Base-by-base conservation (phyloP, 352 stramenopile genomes). In the Globisporangium polare region DNA sequence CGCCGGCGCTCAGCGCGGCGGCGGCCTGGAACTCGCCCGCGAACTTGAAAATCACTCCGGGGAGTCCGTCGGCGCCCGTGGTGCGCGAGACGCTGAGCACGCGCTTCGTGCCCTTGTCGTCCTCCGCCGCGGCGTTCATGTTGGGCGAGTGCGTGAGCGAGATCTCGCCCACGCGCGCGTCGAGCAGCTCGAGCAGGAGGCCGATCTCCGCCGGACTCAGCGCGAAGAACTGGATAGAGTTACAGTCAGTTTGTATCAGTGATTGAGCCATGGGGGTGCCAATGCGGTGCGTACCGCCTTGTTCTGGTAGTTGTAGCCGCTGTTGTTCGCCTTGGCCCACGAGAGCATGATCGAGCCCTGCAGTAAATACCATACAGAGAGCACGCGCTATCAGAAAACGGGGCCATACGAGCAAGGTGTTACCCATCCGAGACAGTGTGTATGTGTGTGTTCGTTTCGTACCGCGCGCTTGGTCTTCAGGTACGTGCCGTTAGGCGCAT, bases 311-410 rank as follows among this genome's bases (percentile, higher is more conserved):
- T 84, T 82, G 66, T 93, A 92, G 58, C 82, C 77, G 7, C 67
- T 78, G 63, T 85, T 81, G 24, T 68, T 86, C 42, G 80, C 69
- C 56, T 85, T 87, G 22, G 83, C 85, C 86, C 86, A 94, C 59
- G 80, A 92, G 43, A 94, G 63, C 80, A 94, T 90, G 61, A 94
- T 88, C 26, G 81, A 74, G 46, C 86, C 86, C 86, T 94, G 51
- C 46, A 0, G 26, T 24, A 17, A 53, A 12, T 20, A n/a, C n/a
- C n/a, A n/a, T n/a, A n/a, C n/a, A 37, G 6, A 53, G 15, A 20
- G 37, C 51, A 41, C 18, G 18, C n/a, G 6, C 3, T 8, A n/a
- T 35, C 12, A 35, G 17, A 3, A 3, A 22, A 35, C 9, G 17
- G 13, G 50, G 13, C 3, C 3, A 39, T 20, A 49, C 15, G 3